Percentiles rank a stretch among this genome's conserved stretches.
phyloP scores from a whole-genome alignment of 2,329 filamentous ascomycete species.

The Talaromyces verruculosus region DNA sequence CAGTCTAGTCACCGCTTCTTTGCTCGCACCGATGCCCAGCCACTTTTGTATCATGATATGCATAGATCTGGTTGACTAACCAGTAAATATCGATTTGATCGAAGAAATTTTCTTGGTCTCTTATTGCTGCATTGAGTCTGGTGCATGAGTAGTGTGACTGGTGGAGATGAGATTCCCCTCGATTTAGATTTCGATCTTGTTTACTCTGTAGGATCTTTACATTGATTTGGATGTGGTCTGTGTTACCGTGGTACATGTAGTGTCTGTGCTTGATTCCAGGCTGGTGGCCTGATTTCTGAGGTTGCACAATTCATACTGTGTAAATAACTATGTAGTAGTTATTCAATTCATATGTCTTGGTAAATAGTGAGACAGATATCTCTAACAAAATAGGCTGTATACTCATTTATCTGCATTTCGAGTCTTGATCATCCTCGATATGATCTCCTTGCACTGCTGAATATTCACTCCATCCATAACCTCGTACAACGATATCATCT shows the following conservation, averaged over 20 bases:
- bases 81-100: background rate
- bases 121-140: conserved; percentile 7
- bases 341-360: background rate
- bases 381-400: background rate
- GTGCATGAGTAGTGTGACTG: conserved; percentile 10
- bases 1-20: conserved; percentile 16
- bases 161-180: background rate
- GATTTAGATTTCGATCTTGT: background rate
- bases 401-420: conserved; percentile 57
- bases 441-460: conserved; percentile 63
- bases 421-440: conserved; percentile 62
- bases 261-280: background rate
- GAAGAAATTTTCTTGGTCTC: background rate
- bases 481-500: conserved; percentile 87
- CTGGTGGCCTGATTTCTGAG: background rate
- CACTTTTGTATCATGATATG: conserved; percentile 8
- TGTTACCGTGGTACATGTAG: background rate
- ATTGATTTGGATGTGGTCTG: background rate
- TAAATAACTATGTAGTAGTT: background rate
- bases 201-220: background rate
- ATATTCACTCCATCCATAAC: conserved; percentile 67
- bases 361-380: background rate
- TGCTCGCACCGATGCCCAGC: background rate
- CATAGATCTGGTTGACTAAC: conserved; percentile 1
- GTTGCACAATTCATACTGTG: background rate